phyloP scores from a whole-genome alignment of 192 early-diverging fungal genomes.

The Geranomyces michiganensis region DNA sequence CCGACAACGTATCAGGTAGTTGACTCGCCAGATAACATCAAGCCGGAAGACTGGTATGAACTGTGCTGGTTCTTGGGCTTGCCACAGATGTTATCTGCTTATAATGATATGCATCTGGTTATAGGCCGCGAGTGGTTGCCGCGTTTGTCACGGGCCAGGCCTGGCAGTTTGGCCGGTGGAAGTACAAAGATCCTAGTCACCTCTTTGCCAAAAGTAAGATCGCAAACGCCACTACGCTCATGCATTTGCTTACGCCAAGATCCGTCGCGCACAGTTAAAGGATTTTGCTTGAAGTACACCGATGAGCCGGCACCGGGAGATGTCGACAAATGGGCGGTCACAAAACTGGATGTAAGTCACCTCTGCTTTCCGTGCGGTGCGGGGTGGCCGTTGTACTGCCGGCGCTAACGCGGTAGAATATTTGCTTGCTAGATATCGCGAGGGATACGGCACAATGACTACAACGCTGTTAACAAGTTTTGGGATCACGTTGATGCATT shows the following conservation, averaged over 20 bases:
- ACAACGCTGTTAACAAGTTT: conserved; percentile 52
- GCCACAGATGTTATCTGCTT: not conserved
- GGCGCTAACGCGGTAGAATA: not conserved
- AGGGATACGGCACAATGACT: conserved; percentile 51
- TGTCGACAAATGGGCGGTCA: conserved; percentile 53
- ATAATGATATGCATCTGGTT: not conserved
- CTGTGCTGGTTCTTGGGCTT: not conserved
- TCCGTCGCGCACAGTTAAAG: conserved; percentile 40
- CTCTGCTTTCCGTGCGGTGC: not conserved
- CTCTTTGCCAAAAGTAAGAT: conserved; percentile 70
- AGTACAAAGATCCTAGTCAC: conserved; percentile 79
- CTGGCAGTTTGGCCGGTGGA: conserved; percentile 96
- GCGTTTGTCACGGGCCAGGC: conserved; percentile 88
- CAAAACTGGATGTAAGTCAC: conserved; percentile 38
- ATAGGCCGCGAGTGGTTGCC: conserved; percentile 73
- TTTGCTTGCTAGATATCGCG: conserved; percentile 45
- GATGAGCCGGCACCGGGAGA: conserved; percentile 51
- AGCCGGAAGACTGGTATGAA: conserved; percentile 75
- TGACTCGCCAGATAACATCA: conserved; percentile 75
- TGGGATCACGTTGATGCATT: conserved; percentile 54
- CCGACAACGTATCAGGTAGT: conserved; percentile 75
- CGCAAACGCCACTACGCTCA: not conserved
- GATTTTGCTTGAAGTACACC: conserved; percentile 56
- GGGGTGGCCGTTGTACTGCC: not conserved
- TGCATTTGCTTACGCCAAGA: not conserved